Base-by-base conservation (phyloP, 768 basidiomycete genomes). In the Suillus subaureus region DNA sequence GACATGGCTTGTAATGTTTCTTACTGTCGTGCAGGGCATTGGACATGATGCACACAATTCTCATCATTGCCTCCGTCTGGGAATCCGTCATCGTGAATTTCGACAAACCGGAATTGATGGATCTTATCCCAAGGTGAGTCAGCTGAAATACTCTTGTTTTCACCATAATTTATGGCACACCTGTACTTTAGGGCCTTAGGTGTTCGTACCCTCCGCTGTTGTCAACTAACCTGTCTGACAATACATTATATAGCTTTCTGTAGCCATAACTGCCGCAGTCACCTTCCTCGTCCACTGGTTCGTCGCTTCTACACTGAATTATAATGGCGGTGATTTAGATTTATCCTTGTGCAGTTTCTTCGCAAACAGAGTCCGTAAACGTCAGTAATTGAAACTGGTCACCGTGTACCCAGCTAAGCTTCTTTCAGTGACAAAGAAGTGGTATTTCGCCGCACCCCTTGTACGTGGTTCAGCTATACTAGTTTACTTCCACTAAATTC, bases 211-310 rank as follows among this genome's bases (percentile, higher is more conserved):
- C 23, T 18, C 39, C 1, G 1, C 28, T 12, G 5, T 21, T 6
- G 26, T 28, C 18, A 12, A 40, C 5, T 28, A 8, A 12, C 0
- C 6, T 5, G 23, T 60, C 51, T 12, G 1, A 61, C 16, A 4
- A 11, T 2, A 18, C 31, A 13, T 54, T 60, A 18, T 4, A 52
- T 56, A 77, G 75, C 73, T 77, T 21, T 77, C 75, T 37, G 75
- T 77, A 15, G 75, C 75, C 1, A 69, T 77, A 8, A 77, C 75
- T 4, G 75, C 75, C 4, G 18, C 42, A 11, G 66, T 77, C n/a
- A 77, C 75, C 0, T 77, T 77, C 64, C 68, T 78, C 61, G 75
- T 77, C 35, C 75, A 77, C n/a, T 78, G 75, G 75, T 75, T 1
- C 3, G 75, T 61, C 49, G 45, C 33, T 18, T 3, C 26, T 61